Base-by-base conservation (phyloP, 768 basidiomycete species). In the Tricholoma terreum region DNA sequence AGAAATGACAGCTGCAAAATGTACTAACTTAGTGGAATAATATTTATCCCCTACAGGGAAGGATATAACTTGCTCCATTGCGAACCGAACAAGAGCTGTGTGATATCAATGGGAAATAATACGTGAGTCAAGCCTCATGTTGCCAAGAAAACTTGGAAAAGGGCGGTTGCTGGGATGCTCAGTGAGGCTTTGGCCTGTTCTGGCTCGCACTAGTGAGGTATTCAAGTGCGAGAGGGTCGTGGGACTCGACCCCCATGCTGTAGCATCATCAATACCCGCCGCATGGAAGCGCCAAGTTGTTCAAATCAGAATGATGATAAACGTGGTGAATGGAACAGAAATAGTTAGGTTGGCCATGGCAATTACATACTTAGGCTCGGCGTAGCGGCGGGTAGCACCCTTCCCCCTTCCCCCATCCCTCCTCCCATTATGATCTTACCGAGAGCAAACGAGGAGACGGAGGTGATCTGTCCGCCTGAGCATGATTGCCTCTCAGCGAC, bases 361-460 rank as follows among this genome's bases (percentile, higher is more conserved):
- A 62, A 46, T 31, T 45, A 58, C 52, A 45, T 43, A 52, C 46
- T 42, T 58, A 43, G 11, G 35, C 33, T 35, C 14, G n/a, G 34
- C 52, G 33, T 46, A n/a, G 30, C 46, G 53, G 59, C 52, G n/a
- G 52, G 19, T 35, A 27, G 38, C 58, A 30, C 54, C 50, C 27
- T 54, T 56, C 58, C 48, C 55, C 48, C 30, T 40, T 49, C 30
- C 55, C 53, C 38, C 33, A 33, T 54, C 53, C 17, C 40, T 33
- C 27, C 52, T 56, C 33, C 61, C 42, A 57, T 42, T 45, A 76
- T 77, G 74, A 70, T 69, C 61, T 59, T 74, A 55, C 71, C 63
- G 0, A 64, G 64, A 59, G 57, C 59, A 31, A 57, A 61, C 42
- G 40, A 35, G 30, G n/a, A 27, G 11, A 58, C 54, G 21, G 67